Conservation (phyloP, 2,329 filamentous ascomycete genomes). For the Hawksworthiomyces lignivorus region DNA sequence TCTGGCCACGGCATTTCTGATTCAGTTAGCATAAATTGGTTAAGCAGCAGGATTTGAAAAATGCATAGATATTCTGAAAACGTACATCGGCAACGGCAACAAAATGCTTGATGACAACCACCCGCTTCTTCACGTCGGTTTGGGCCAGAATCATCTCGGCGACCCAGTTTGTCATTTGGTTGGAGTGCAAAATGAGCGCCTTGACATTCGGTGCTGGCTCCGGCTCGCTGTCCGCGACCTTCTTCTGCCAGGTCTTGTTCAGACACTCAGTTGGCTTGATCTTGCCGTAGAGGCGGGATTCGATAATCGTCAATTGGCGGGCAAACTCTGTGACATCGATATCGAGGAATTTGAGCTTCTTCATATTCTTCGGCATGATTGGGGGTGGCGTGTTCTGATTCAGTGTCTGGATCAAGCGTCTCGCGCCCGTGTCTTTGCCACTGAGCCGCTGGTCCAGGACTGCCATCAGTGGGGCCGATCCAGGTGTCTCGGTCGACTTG, state of each 20-base stretch:
- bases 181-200: slow-evolving; percentile 91
- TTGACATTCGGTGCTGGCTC: slow-evolving; percentile 93
- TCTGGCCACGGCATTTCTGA: slow-evolving; percentile 85
- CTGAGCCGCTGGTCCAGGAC: slow-evolving; percentile 82
- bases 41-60: too few species aligned
- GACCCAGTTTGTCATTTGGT: slow-evolving; percentile 98
- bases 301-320: slow-evolving; percentile 94
- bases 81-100: slow-evolving; percentile 90
- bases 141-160: slow-evolving; percentile 98
- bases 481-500: slow-evolving; percentile 87
- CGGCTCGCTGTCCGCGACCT: slow-evolving; percentile 69
- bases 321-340: slow-evolving; percentile 95
- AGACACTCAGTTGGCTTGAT: slow-evolving; percentile 94
- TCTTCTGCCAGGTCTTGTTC: slow-evolving; percentile 99
- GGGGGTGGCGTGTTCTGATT: slow-evolving; percentile 76
- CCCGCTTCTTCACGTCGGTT: slow-evolving; percentile 87
- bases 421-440: slow-evolving; percentile 79
- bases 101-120: slow-evolving; percentile 97
- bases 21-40: slow-evolving; percentile 18
- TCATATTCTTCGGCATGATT: slow-evolving; percentile 98
- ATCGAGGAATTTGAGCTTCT: slow-evolving; percentile 96
- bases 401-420: slow-evolving; percentile 79
- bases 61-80: background rate
- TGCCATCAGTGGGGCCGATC: slow-evolving; percentile 74
- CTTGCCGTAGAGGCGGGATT: slow-evolving; percentile 88